A percentile compares a stretch with the other conserved stretches of the same genome.
Evolutionary conservation across 768 basidiomycete species (phyloP).

Genomic region (Boletus rufocinnamomeus): DNA sequence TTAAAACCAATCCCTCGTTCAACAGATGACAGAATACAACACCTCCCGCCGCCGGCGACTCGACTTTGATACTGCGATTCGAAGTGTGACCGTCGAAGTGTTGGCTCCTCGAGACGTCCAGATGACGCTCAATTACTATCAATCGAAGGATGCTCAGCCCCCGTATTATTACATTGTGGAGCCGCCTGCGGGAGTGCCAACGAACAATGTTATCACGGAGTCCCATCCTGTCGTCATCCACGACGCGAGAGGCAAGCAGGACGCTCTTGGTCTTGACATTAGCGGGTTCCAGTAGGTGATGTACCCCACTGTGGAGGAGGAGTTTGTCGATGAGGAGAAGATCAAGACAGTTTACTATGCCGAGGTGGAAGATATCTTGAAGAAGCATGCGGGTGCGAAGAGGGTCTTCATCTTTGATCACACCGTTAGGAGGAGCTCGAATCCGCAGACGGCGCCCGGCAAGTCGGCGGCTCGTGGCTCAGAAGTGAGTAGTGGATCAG

Average conservation of each 20-base stretch:
- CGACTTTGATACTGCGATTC: too few species aligned
- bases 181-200: slow-evolving; percentile 27
- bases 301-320: slow-evolving; percentile 35
- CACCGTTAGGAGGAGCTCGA: too few species aligned
- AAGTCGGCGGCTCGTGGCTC: too few species aligned
- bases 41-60: too few species aligned
- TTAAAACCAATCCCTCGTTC: too few species aligned
- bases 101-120: slow-evolving; percentile 35
- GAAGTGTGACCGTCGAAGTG: slow-evolving; percentile 23
- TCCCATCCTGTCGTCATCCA: slow-evolving; percentile 15
- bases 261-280: slow-evolving; percentile 32
- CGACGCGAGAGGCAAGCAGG: slow-evolving; percentile 4
- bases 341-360: slow-evolving; percentile 40
- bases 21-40: too few species aligned
- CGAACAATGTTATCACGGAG: slow-evolving; percentile 27
- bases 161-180: slow-evolving; percentile 30
- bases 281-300: too few species aligned
- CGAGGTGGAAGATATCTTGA: too few species aligned
- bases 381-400: too few species aligned
- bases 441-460: too few species aligned
- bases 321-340: slow-evolving; percentile 38
- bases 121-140: slow-evolving; percentile 40
- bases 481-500: too few species aligned
- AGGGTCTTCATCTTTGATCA: too few species aligned
- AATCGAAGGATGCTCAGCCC: slow-evolving; percentile 23